Evolutionary conservation across 106 monocot species (phyloP).

Genomic region (Posidonia australis): DNA sequence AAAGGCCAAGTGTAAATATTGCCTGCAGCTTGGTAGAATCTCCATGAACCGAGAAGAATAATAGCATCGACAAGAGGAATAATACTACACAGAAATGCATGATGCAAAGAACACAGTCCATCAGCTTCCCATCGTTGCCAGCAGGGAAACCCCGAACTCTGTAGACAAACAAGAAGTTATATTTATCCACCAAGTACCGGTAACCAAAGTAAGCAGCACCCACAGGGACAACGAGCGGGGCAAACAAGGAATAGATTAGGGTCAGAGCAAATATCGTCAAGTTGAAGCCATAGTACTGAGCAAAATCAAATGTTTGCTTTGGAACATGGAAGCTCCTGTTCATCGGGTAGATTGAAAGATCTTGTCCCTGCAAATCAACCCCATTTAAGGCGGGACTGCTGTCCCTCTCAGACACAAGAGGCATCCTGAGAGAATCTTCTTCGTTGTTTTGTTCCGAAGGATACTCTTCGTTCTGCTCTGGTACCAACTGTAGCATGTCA

Average conservation of each 20-base stretch:
- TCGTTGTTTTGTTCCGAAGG: slow-evolving; percentile 32
- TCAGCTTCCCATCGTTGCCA: slow-evolving; percentile 95
- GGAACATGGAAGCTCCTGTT: slow-evolving; percentile 84
- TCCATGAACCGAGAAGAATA: slow-evolving; percentile 85
- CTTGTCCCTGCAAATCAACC: slow-evolving; percentile 50
- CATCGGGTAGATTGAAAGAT: slow-evolving; percentile 78
- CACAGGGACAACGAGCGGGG: slow-evolving; percentile 84
- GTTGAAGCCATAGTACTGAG: slow-evolving; percentile 96
- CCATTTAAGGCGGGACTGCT: slow-evolving; percentile 31
- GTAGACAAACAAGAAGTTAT: slow-evolving; percentile 98
- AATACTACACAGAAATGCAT: slow-evolving; percentile 94
- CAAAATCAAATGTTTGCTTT: slow-evolving; percentile 94
- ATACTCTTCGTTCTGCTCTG: slow-evolving; percentile 80
- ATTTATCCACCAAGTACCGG: slow-evolving; percentile 88
- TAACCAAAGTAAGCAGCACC: slow-evolving; percentile 96
- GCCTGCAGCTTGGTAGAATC: slow-evolving; percentile 88
- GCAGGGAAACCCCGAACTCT: slow-evolving; percentile 85
- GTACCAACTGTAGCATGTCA: slow-evolving; percentile 94
- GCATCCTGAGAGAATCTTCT: slow-evolving; percentile 39
- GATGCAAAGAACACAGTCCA: slow-evolving; percentile 85
- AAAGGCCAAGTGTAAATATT: slow-evolving; percentile 78
- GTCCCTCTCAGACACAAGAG: slow-evolving; percentile 62
- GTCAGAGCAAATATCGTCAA: slow-evolving; percentile 95
- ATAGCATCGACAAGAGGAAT: slow-evolving; percentile 77
- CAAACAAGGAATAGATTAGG: slow-evolving; percentile 92